A percentile compares a stretch with the other conserved stretches of the same genome.
Conservation (phyloP, 164 flowering plant species). For the Stephania yunnanensis region DNA sequence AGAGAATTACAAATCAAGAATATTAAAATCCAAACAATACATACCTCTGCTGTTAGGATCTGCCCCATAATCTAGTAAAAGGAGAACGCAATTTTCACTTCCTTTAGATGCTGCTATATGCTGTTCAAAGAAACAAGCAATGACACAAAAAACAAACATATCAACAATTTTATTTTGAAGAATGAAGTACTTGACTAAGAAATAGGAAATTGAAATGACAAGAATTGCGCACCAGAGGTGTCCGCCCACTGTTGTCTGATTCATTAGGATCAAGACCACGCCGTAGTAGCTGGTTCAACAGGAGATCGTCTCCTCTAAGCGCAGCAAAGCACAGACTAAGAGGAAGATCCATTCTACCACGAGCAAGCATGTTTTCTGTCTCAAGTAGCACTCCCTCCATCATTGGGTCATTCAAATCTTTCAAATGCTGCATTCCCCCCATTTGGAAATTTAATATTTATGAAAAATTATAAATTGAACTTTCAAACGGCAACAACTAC, state of each 20-base stretch:
- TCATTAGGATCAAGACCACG: conserved; percentile 85
- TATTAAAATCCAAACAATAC: not conserved
- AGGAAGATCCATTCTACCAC: conserved; percentile 87
- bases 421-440: conserved; percentile 55
- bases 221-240: conserved; percentile 54
- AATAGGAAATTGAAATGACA: not conserved
- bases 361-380: conserved; percentile 81
- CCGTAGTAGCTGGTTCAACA: conserved; percentile 62
- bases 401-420: conserved; percentile 58
- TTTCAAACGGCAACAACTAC: no score
- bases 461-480: not conserved
- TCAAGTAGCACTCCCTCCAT: conserved; percentile 72
- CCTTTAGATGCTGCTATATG: conserved; percentile 83
- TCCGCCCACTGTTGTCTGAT: conserved; percentile 68
- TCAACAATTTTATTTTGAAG: not conserved
- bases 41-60: conserved; percentile 78
- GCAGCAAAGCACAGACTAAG: conserved; percentile 83
- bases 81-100: conserved; percentile 64
- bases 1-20: not conserved
- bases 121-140: conserved; percentile 30
- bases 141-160: not conserved
- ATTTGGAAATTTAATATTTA: no score
- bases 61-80: conserved; percentile 77
- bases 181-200: not conserved
- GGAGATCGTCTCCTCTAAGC: conserved; percentile 61